Percentiles rank a stretch among this genome's conserved stretches.
These are phyloP conservation scores for Aristolochia fimbriata DNA, from an alignment of 164 flowering plant species.

Conservation along the genomic window DNA sequence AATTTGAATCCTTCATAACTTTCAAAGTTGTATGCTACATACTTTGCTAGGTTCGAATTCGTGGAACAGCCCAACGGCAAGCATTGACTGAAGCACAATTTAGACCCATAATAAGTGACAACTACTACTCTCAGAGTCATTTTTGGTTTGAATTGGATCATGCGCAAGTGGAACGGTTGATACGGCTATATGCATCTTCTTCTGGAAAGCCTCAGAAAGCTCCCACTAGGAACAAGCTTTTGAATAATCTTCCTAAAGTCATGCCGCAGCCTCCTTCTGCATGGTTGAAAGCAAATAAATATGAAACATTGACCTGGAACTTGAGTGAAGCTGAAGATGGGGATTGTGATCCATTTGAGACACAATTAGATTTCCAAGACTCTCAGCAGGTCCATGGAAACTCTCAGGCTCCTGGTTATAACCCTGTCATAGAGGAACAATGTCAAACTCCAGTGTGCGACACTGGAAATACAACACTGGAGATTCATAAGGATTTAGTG, in stretches of 20 bases:
- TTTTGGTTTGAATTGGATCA: constrained; percentile 93
- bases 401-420: background rate
- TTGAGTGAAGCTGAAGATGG: constrained; percentile 4
- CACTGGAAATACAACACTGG: background rate
- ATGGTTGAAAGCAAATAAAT: constrained; percentile 1
- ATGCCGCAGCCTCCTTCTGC: background rate
- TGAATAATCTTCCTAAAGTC: background rate
- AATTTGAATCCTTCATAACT: too few species aligned
- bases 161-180: constrained; percentile 49
- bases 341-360: background rate
- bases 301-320: constrained; percentile 1
- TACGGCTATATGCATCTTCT: constrained; percentile 29
- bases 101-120: constrained; percentile 44
- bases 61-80: constrained; percentile 37
- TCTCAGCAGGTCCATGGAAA: constrained; percentile 1
- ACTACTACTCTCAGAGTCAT: constrained; percentile 37
- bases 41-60: constrained; percentile 49
- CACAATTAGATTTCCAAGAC: constrained; percentile 1
- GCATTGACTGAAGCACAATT: constrained; percentile 55
- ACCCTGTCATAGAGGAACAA: too few species aligned
- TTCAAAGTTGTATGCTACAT: background rate
- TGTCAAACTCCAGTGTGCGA: too few species aligned
- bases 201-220: background rate
- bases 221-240: constrained; percentile 4
- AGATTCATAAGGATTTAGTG: constrained; percentile 23